phyloP scores from a whole-genome alignment of 2,329 filamentous ascomycete genomes.

The Emergomyces pasteurianus region DNA sequence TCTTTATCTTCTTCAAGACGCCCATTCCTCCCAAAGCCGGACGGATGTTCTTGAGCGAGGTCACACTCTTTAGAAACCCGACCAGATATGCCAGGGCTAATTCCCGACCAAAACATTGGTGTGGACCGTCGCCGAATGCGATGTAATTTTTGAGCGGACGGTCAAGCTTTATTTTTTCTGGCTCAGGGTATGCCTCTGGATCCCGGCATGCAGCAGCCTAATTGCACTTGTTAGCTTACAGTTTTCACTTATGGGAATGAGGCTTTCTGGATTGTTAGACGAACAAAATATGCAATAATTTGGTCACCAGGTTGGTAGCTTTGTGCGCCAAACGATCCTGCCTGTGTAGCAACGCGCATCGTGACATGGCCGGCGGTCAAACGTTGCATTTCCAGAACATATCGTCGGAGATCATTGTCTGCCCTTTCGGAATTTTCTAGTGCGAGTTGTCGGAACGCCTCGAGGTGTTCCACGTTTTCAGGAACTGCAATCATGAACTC shows the following conservation, averaged over 20 bases:
- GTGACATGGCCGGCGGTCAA: constrained; percentile 22
- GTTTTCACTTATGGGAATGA: not conserved
- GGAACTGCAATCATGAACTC: constrained; percentile 27
- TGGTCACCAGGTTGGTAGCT: constrained; percentile 28
- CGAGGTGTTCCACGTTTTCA: constrained; percentile 32
- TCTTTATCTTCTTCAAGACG: constrained; percentile 32
- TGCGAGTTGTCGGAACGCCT: constrained; percentile 29
- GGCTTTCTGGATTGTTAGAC: constrained; percentile 1
- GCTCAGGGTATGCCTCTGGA: constrained; percentile 23
- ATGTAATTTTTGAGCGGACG: constrained; percentile 30
- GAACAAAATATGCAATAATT: constrained; percentile 22
- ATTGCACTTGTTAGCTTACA: constrained; percentile 8
- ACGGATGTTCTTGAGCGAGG: constrained; percentile 34
- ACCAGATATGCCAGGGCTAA: constrained; percentile 29
- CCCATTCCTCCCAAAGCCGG: constrained; percentile 37
- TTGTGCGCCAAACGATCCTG: constrained; percentile 29
- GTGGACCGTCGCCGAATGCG: constrained; percentile 35
- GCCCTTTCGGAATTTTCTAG: constrained; percentile 22
- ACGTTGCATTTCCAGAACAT: constrained; percentile 14
- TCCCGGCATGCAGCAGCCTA: constrained; percentile 24
- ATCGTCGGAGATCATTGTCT: constrained; percentile 9
- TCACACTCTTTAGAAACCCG: constrained; percentile 31
- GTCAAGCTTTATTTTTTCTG: constrained; percentile 31
- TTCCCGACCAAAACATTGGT: constrained; percentile 36
- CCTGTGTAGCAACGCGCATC: constrained; percentile 25